Conservation (phyloP, 495 filamentous ascomycete genomes). For the Penicillium diatomitis region DNA sequence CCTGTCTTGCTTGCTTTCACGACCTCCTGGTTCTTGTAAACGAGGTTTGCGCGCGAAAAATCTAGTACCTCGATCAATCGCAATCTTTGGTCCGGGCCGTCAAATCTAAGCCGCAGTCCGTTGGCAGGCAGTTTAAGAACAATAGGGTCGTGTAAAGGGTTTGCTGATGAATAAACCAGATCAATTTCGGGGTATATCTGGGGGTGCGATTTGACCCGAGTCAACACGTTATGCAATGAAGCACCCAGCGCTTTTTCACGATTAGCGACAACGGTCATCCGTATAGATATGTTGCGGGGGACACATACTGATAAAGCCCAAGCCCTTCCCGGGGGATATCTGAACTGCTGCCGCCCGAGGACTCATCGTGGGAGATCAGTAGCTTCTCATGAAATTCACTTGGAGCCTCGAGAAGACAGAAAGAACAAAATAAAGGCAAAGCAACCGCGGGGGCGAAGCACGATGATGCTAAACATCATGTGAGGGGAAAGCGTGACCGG, state of each 20-base stretch:
- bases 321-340: slow-evolving; percentile 63
- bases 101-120: slow-evolving; percentile 83
- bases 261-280: slow-evolving; percentile 15
- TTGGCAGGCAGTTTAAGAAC: slow-evolving; percentile 68
- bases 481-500: slow-evolving; percentile 24
- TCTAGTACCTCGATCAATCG: slow-evolving; percentile 85
- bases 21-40: slow-evolving; percentile 80
- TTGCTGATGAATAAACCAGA: slow-evolving; percentile 58
- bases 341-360: slow-evolving; percentile 44
- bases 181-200: slow-evolving; percentile 74
- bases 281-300: neutral
- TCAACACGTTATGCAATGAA: slow-evolving; percentile 81
- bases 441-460: slow-evolving; percentile 7
- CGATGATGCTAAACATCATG: slow-evolving; percentile 24
- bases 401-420: neutral
- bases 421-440: neutral
- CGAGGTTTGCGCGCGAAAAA: slow-evolving; percentile 75
- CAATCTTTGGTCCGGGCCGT: slow-evolving; percentile 85
- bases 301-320: slow-evolving; percentile 68
- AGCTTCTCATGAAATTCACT: neutral
- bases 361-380: slow-evolving; percentile 33
- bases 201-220: slow-evolving; percentile 74
- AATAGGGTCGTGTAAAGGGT: slow-evolving; percentile 66
- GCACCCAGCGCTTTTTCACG: slow-evolving; percentile 61
- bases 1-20: slow-evolving; percentile 48